phyloP scores from a whole-genome alignment of 1,284 basidiomycete species.

The Moniliella sp. region DNA sequence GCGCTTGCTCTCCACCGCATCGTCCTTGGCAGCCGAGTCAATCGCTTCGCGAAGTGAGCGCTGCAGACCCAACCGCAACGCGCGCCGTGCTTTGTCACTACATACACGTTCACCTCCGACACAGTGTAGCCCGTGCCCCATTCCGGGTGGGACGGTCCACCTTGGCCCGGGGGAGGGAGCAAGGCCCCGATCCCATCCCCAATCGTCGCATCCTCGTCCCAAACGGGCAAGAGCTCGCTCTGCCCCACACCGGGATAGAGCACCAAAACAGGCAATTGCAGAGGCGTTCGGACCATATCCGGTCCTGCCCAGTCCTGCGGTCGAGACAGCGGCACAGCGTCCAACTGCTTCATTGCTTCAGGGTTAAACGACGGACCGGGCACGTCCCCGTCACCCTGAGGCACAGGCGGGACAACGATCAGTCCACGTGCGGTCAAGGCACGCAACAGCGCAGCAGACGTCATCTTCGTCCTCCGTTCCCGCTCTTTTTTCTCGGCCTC shows the following conservation, averaged over 20 bases:
- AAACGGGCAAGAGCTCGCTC: constrained; percentile 66
- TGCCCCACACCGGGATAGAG: constrained; percentile 72
- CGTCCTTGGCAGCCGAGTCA: constrained; percentile 37
- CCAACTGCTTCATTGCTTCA: constrained; percentile 39
- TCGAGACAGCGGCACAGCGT: constrained; percentile 33
- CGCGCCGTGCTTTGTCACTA: constrained; percentile 50
- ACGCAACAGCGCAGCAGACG: too few species aligned
- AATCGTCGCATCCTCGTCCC: constrained; percentile 66
- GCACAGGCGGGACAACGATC: too few species aligned
- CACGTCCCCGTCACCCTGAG: too few species aligned
- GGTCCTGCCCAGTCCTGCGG: constrained; percentile 13
- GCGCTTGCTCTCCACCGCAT: constrained; percentile 41
- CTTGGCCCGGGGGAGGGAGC: constrained; percentile 53
- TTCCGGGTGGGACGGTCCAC: too few species aligned
- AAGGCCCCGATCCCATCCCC: constrained; percentile 54
- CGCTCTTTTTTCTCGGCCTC: constrained; percentile 39
- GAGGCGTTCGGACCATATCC: constrained; percentile 38
- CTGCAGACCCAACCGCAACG: constrained; percentile 73
- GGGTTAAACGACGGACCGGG: too few species aligned
- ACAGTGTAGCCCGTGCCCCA: too few species aligned
- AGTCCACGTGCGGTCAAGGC: too few species aligned
- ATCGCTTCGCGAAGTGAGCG: constrained; percentile 61
- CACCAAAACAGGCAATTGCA: constrained; percentile 71
- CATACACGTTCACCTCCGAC: constrained; percentile 55
- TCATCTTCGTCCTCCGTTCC: constrained; percentile 39